phyloP scores from a whole-genome alignment of 257 asterid genomes.

The Solanum raphanifolium region DNA sequence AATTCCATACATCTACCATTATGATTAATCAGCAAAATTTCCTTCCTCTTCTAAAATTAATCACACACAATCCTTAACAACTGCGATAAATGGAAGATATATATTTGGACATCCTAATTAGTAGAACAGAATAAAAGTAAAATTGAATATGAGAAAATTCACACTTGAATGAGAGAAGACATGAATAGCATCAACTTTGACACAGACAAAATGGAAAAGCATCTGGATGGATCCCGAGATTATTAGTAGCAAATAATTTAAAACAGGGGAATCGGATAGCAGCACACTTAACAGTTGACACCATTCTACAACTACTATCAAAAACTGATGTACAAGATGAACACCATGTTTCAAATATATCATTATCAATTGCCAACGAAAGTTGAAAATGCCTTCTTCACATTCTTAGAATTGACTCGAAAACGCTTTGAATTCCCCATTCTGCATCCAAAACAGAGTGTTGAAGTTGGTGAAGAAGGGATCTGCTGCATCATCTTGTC shows the following conservation, averaged over 20 bases:
- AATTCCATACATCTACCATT: neutral
- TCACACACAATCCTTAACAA: neutral
- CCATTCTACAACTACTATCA: neutral
- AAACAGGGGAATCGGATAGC: neutral
- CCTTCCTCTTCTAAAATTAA: neutral
- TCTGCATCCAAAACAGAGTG: neutral
- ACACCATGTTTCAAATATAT: neutral
- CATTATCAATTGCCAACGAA: neutral
- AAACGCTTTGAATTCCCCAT: neutral
- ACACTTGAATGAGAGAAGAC: neutral
- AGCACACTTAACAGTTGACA: neutral
- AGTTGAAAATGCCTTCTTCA: neutral
- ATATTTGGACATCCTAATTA: neutral
- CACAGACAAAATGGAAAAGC: neutral
- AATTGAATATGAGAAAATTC: neutral
- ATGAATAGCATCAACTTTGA: neutral
- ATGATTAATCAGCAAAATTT: neutral
- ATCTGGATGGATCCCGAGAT: neutral
- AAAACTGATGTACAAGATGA: neutral
- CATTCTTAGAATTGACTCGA: neutral
- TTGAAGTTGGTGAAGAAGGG: neutral
- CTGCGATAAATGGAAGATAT: neutral
- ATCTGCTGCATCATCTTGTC: neutral
- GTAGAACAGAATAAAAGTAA: neutral
- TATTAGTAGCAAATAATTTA: neutral